A percentile compares a stretch with the other conserved stretches of the same genome.
Conservation (phyloP, 495 filamentous ascomycete species). For the Penicillium nucicola region DNA sequence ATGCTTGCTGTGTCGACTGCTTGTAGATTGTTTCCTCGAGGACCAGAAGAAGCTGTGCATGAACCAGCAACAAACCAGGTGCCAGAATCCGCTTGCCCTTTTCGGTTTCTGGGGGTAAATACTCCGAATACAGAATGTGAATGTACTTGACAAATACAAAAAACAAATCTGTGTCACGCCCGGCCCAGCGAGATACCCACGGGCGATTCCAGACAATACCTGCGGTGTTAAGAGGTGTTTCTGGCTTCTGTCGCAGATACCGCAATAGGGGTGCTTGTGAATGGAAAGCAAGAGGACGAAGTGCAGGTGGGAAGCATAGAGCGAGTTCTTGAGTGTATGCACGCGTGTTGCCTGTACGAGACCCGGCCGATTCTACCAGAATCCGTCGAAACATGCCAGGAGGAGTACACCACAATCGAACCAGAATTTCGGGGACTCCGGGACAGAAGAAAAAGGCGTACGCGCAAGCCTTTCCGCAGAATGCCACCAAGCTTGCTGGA, state of each 20-base stretch:
- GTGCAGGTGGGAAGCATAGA: constrained; percentile 65
- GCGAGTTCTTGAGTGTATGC: constrained; percentile 55
- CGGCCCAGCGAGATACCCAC: constrained; percentile 85
- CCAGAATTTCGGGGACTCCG: constrained; percentile 80
- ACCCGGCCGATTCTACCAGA: constrained; percentile 59
- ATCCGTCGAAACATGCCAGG: constrained; percentile 66
- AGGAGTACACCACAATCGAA: constrained; percentile 76
- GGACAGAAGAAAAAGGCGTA: constrained; percentile 97
- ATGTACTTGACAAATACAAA: constrained; percentile 94
- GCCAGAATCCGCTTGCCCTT: constrained; percentile 61
- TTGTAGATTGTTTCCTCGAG: constrained; percentile 86
- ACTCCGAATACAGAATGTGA: constrained; percentile 77
- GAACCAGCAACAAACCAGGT: constrained; percentile 78
- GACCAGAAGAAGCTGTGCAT: constrained; percentile 78
- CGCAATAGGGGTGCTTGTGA: constrained; percentile 60
- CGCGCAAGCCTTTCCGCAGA: constrained; percentile 90
- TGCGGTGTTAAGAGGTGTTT: constrained; percentile 63
- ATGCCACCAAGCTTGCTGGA: constrained; percentile 88
- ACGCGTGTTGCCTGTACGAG: constrained; percentile 34
- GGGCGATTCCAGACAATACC: constrained; percentile 82
- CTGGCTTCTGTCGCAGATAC: constrained; percentile 64
- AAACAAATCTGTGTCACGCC: constrained; percentile 87
- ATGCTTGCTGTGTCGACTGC: constrained; percentile 46
- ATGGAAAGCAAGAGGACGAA: constrained; percentile 70
- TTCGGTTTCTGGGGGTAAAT: constrained; percentile 64